Percentiles rank a stretch among this genome's conserved stretches.
phyloP scores from a whole-genome alignment of 495 filamentous ascomycete genomes.

The Penicillium coffeae region DNA sequence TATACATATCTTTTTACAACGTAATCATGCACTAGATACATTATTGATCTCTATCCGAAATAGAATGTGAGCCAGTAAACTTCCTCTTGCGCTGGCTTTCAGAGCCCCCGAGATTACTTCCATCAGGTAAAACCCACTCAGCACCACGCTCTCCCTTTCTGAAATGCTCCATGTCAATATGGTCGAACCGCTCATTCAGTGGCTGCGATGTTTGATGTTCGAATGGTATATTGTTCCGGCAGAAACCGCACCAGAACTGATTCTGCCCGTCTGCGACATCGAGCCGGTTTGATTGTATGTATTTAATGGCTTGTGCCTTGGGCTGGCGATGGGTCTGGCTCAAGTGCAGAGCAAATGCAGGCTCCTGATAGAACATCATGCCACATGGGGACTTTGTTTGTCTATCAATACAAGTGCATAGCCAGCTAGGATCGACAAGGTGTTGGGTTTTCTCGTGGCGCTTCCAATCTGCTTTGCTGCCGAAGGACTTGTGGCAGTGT shows the following conservation, averaged over 20 bases:
- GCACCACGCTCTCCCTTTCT: constrained; percentile 47
- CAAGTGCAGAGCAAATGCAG: constrained; percentile 60
- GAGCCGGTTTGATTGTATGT: constrained; percentile 46
- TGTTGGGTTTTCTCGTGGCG: constrained; percentile 91
- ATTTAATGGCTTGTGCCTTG: background rate
- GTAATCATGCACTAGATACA: background rate
- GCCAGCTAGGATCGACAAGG: constrained; percentile 69
- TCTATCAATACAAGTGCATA: constrained; percentile 52
- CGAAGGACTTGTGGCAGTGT: constrained; percentile 72
- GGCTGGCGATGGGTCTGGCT: constrained; percentile 40
- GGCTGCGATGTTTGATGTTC: constrained; percentile 52
- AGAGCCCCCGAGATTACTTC: background rate
- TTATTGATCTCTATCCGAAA: background rate
- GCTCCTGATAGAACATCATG: constrained; percentile 57
- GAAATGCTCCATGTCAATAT: constrained; percentile 77
- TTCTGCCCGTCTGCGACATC: constrained; percentile 61
- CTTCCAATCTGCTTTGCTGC: constrained; percentile 96
- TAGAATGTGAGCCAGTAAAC: constrained; percentile 1
- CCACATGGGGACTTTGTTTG: constrained; percentile 44
- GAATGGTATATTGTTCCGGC: constrained; percentile 54
- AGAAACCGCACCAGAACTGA: constrained; percentile 92
- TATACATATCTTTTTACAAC: background rate
- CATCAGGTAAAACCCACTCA: constrained; percentile 40
- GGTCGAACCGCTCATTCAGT: constrained; percentile 76
- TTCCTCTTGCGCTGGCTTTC: constrained; percentile 28